phyloP scores from a whole-genome alignment of 192 early-diverging fungal genomes.

The Entomortierella parvispora region DNA sequence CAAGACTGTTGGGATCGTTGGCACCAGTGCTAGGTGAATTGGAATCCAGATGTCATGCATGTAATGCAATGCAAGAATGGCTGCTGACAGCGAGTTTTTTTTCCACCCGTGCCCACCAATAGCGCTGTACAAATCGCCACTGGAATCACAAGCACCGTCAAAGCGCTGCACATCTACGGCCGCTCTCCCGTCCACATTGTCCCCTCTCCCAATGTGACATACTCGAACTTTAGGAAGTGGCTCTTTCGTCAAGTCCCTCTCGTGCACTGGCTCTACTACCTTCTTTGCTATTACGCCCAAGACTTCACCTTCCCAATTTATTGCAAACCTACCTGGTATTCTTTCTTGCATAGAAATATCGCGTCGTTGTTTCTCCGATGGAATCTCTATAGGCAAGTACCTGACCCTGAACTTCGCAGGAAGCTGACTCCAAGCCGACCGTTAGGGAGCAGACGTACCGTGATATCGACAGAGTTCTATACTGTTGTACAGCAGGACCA shows the following conservation, averaged over 20 bases:
- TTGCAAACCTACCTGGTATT: background rate
- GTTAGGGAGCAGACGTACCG: conserved; percentile 2
- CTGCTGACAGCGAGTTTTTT: too few species aligned
- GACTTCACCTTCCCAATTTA: conserved; percentile 5
- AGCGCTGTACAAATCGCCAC: conserved; percentile 16
- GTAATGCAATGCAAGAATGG: too few species aligned
- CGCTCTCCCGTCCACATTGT: conserved; percentile 2
- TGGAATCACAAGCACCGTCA: background rate
- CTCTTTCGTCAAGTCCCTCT: background rate
- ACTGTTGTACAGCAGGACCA: background rate
- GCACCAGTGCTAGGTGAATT: conserved; percentile 45
- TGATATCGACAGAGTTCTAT: conserved; percentile 5
- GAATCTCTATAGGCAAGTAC: conserved; percentile 4
- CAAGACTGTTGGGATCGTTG: conserved; percentile 54
- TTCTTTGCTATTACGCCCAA: conserved; percentile 1
- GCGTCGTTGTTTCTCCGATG: background rate
- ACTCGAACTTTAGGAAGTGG: conserved; percentile 2
- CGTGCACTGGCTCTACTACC: background rate
- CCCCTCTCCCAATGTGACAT: background rate
- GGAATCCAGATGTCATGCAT: too few species aligned
- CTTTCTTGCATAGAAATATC: conserved; percentile 1
- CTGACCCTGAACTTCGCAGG: background rate
- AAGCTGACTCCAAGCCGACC: background rate
- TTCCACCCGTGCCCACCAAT: too few species aligned
- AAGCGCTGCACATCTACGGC: conserved; percentile 3